Evolutionary conservation across 2,329 filamentous ascomycete genomes (phyloP), one percentile per base, ranked within the genome.

Genomic region (Penicillium italicum): DNA sequence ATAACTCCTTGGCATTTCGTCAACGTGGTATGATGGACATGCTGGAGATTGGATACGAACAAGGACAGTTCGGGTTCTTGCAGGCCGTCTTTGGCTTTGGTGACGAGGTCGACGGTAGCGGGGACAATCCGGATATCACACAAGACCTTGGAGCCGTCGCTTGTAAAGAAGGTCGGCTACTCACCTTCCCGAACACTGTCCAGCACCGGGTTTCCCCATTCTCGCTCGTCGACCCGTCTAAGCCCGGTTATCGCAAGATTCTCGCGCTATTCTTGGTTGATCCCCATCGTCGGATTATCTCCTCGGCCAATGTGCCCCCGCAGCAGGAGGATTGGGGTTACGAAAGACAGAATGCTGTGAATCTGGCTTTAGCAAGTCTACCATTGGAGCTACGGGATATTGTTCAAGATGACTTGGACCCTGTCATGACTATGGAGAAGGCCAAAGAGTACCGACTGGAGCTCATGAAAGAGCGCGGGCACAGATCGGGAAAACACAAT

Each of bases 261-360:
- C 69, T 86, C 0, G 80, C 80, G 0, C 72, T 87, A 37, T 86
- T 80, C 65, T 75, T 87, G 2, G 79, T 87, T 0, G 83, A 87
- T 60, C 84, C 84, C 0, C 64, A 77, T 30, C 62, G 71, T 5
- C 76, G 76, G 7, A 75, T 86, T 46, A 73, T 82, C 10, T 84
- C 73, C 3, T 81, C 78, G 0, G 74, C 75, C 0, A 80, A 83
- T 54, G 74, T 82, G 0, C 79, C 80, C 1, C 79, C 79, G 2
- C 80, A 83, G 62, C 77, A 76, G 55, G 64, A 70, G n/a, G 55
- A 48, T 34, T 63, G 59, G 57, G 34, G 18, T 12, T 7, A 16
- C 18, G 36, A 49, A 11, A 49, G 34, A 24, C 24, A 40, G 9
- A 16, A 40, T 28, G 26, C 26, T 24, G 47, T 41, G 36, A 22